Percentiles rank a stretch among this genome's conserved stretches.
phyloP scores from a whole-genome alignment of 1,284 basidiomycete genomes.

The Coniferiporia weirii region DNA sequence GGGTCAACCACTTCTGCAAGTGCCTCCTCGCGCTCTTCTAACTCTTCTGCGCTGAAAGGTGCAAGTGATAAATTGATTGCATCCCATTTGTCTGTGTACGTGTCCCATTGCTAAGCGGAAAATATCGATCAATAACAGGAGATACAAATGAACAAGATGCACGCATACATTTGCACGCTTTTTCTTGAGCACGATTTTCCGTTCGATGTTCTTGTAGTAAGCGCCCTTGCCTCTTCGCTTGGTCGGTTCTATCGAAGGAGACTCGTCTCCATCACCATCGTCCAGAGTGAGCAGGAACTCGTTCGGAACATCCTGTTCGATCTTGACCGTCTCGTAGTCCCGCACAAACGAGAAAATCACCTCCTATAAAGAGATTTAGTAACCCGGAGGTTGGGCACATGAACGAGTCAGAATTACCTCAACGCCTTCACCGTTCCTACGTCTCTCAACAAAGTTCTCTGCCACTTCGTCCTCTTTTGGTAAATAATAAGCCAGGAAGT shows the following conservation, averaged over 20 bases:
- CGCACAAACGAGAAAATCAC: conserved; percentile 69
- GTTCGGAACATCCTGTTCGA: conserved; percentile 78
- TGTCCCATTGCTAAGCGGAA: conserved; percentile 38
- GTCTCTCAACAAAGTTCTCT: conserved; percentile 48
- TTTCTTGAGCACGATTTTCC: conserved; percentile 83
- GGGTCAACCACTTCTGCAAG: conserved; percentile 53
- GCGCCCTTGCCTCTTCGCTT: conserved; percentile 52
- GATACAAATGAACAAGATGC: not conserved
- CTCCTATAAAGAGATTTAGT: conserved; percentile 34
- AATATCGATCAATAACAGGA: conserved; percentile 4
- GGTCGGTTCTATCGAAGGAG: conserved; percentile 10
- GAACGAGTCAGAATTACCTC: conserved; percentile 33
- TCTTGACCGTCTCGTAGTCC: conserved; percentile 79
- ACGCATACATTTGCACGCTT: conserved; percentile 68
- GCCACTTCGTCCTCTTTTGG: conserved; percentile 74
- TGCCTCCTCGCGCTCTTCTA: conserved; percentile 47
- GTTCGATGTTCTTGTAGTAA: conserved; percentile 84
- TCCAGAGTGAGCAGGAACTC: conserved; percentile 79
- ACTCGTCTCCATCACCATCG: conserved; percentile 38
- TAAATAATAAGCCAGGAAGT: conserved; percentile 86
- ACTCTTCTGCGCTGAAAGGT: conserved; percentile 47
- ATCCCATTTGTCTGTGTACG: conserved; percentile 76
- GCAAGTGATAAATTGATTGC: conserved; percentile 58
- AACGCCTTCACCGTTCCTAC: conserved; percentile 36
- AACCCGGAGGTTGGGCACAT: not conserved